Conservation (phyloP, 1,139 yeast species). For the Hanseniaspora sp. region DNA sequence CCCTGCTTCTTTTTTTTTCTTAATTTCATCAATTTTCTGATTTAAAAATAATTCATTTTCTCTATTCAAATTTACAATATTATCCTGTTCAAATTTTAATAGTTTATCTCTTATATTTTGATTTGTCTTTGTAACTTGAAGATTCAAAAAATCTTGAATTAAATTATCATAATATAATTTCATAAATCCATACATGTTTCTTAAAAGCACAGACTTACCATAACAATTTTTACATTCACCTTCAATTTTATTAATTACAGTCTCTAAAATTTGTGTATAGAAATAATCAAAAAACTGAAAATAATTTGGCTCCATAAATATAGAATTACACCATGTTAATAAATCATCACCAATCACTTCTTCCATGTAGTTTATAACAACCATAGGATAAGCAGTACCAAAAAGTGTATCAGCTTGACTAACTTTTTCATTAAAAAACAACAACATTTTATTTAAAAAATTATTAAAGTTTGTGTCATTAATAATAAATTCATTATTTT, state of each 20-base stretch:
- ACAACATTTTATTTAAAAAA: conserved; percentile 27
- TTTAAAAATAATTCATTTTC: conserved; percentile 18
- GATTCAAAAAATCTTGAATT: conserved; percentile 8
- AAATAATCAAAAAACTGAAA: conserved; percentile 25
- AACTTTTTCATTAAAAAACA: conserved; percentile 29
- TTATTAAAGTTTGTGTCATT: conserved; percentile 28
- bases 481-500: conserved; percentile 29
- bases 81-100: conserved; percentile 19
- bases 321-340: conserved; percentile 26
- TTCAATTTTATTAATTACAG: conserved; percentile 24
- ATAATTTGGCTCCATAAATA: conserved; percentile 18
- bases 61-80: conserved; percentile 23
- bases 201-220: conserved; percentile 24
- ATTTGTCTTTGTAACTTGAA: conserved; percentile 2
- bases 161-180: conserved; percentile 8
- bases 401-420: conserved; percentile 30
- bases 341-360: conserved; percentile 45
- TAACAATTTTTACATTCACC: conserved; percentile 26
- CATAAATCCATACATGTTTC: conserved; percentile 10
- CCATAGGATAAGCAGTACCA: conserved; percentile 28
- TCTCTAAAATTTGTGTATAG: conserved; percentile 23
- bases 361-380: conserved; percentile 31
- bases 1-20: conserved; percentile 18
- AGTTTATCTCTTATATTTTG: conserved; percentile 4
- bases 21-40: conserved; percentile 17